A percentile compares a stretch with the other conserved stretches of the same genome.
phyloP scores from a whole-genome alignment of 2,329 filamentous ascomycete genomes.

The Lachnellula subtilissima region DNA sequence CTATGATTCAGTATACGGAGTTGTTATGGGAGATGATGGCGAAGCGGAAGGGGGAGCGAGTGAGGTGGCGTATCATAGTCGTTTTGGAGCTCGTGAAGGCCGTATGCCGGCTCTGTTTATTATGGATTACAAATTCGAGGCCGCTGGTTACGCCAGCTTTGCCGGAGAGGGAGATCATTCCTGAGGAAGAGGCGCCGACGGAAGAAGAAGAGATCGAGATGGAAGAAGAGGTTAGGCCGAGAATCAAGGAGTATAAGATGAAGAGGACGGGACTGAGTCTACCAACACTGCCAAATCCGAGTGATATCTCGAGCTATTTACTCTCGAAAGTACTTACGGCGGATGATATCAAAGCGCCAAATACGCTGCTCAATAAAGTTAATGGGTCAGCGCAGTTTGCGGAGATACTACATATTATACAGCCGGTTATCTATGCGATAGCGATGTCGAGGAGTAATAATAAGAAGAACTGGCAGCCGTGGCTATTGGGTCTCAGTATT shows the following conservation, averaged over 20 bases:
- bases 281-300: constrained; percentile 73
- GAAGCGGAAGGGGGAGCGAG: constrained; percentile 76
- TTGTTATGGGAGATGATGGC: constrained; percentile 97
- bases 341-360: constrained; percentile 92
- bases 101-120: constrained; percentile 71
- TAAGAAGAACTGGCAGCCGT: constrained; percentile 83
- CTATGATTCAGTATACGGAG: constrained; percentile 92
- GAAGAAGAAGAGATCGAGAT: constrained; percentile 44
- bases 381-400: constrained; percentile 70
- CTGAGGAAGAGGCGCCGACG: constrained; percentile 45
- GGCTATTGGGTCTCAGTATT: constrained; percentile 78
- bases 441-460: constrained; percentile 66
- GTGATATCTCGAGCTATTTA: constrained; percentile 82
- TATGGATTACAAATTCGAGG: constrained; percentile 77
- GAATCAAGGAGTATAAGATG: constrained; percentile 72
- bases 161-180: constrained; percentile 78
- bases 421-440: constrained; percentile 80
- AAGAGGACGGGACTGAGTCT: constrained; percentile 86
- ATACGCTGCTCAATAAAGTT: constrained; percentile 76
- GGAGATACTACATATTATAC: constrained; percentile 86
- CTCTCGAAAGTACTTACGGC: constrained; percentile 87
- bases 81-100: constrained; percentile 83
- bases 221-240: constrained; percentile 37
- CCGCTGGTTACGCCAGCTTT: constrained; percentile 79
- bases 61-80: constrained; percentile 83